Conservation (phyloP, 129 eudicot species). For the Chrysanthemum lavandulifolium region DNA sequence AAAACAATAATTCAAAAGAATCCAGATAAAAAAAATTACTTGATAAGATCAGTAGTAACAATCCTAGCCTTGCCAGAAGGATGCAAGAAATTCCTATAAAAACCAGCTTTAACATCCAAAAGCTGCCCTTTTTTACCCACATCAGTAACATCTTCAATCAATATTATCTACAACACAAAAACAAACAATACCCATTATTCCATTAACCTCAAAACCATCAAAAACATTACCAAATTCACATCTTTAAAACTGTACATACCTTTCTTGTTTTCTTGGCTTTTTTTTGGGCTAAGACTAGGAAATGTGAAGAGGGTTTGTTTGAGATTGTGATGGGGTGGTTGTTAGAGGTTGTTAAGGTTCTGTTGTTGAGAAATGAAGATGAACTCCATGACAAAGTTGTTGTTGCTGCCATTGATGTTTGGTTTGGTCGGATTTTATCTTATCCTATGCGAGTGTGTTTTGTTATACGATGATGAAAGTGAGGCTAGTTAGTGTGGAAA, state of each 20-base stretch:
- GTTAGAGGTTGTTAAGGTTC: slow-evolving; percentile 23
- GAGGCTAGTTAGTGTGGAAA: too few relatives aligned
- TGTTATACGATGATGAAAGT: too few relatives aligned
- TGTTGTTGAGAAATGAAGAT: slow-evolving; percentile 55
- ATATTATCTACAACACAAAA: slow-evolving; percentile 51
- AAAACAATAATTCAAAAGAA: neutral
- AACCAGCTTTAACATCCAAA: slow-evolving; percentile 84
- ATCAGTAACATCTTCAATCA: slow-evolving; percentile 77
- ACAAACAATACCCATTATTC: neutral
- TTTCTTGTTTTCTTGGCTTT: slow-evolving; percentile 73
- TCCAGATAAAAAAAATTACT: slow-evolving; percentile 41
- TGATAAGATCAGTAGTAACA: slow-evolving; percentile 64
- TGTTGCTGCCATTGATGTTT: slow-evolving; percentile 43
- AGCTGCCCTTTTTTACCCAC: slow-evolving; percentile 91
- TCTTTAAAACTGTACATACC: slow-evolving; percentile 35
- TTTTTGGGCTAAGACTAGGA: slow-evolving; percentile 60
- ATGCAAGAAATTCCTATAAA: slow-evolving; percentile 67
- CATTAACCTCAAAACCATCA: neutral
- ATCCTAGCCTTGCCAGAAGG: slow-evolving; percentile 80
- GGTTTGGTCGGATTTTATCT: slow-evolving; percentile 20
- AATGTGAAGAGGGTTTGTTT: slow-evolving; percentile 28
- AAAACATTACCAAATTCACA: slow-evolving; percentile 5
- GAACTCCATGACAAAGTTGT: slow-evolving; percentile 68
- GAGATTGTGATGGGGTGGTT: slow-evolving; percentile 26
- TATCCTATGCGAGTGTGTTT: slow-evolving; percentile 12